Base-by-base conservation (phyloP, 768 basidiomycete genomes). In the Tubosaeta brunneosetosa region DNA sequence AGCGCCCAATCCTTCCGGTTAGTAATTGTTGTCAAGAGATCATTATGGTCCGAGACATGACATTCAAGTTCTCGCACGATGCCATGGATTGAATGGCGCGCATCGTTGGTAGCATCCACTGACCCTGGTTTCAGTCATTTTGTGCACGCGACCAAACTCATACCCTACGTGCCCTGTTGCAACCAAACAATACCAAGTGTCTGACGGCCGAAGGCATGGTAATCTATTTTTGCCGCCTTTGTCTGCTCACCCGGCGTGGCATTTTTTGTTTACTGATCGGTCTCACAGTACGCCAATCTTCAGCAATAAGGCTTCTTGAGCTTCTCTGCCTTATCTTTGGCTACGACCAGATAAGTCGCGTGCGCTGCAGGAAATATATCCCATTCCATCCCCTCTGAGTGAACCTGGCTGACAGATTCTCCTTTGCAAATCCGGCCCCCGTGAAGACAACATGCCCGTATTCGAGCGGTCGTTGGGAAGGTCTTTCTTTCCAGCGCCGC, bases 231-330 rank as follows among this genome's bases (percentile, higher is more conserved):
- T 47, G 25, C 51, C 10, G 7, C n/a, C 31, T 44, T 45, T 48
- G 50, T 52, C 43, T 44, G 6, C 33, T 48, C 40, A 25, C 41
- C 19, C 29, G 51, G 41, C 43, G 41, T 50, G 57, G 48, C 49
- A 46, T 29, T 19, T 31, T 36, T 51, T 6, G 9, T 43, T 25
- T 36, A 40, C n/a, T 32, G 45, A 57, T 57, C 52, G 49, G 47
- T 68, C 65, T 55, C 65, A 60, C 57, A 61, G 29, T 48, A 47
- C 49, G 64, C 55, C 47, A 68, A 61, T 61, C 66, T 55, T 47
- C 55, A 56, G 47, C 50, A 6, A 41, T 38, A 29, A 7, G 22
- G 44, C 54, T 64, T 65, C 55, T 58, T 38, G 40, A 8, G 47
- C 57, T 55, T 59, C 56, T 29, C 14, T 56, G 27, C 26, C 55